Evolutionary conservation across 306 rosid genomes (phyloP).

Genomic region (Pterocarpus macrocarpus): DNA sequence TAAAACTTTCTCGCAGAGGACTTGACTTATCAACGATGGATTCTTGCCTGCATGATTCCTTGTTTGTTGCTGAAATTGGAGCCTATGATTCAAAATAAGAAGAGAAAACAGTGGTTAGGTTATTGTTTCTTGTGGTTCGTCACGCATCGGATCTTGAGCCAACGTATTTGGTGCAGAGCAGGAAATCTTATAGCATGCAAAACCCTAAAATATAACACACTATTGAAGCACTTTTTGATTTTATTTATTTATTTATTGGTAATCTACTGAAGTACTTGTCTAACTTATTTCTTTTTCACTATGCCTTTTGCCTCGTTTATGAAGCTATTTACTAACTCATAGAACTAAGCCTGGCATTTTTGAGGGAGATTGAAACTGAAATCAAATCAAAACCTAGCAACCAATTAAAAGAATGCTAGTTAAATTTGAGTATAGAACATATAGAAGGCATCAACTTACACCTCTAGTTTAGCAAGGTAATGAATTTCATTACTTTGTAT

Average conservation of each 20-base stretch:
- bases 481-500: slow-evolving; percentile 5
- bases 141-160: not conserved
- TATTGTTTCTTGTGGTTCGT: not conserved
- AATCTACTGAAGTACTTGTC: no score
- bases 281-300: no score
- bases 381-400: slow-evolving; percentile 12
- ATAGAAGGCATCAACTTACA: slow-evolving; percentile 3
- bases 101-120: slow-evolving; percentile 2
- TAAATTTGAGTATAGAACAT: slow-evolving; percentile 14
- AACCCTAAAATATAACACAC: no score
- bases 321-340: no score
- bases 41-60: slow-evolving; percentile 36
- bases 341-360: not conserved
- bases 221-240: no score
- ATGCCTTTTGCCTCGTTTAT: no score
- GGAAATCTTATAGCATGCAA: not conserved
- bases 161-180: slow-evolving; percentile 23
- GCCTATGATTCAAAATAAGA: slow-evolving; percentile 42
- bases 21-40: slow-evolving; percentile 40
- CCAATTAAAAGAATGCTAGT: not conserved
- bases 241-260: no score
- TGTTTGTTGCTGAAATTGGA: slow-evolving; percentile 40
- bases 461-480: slow-evolving; percentile 10
- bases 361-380: not conserved
- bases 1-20: slow-evolving; percentile 44